Base-by-base conservation (phyloP, 768 basidiomycete species). In the Tulasnella sp. region DNA sequence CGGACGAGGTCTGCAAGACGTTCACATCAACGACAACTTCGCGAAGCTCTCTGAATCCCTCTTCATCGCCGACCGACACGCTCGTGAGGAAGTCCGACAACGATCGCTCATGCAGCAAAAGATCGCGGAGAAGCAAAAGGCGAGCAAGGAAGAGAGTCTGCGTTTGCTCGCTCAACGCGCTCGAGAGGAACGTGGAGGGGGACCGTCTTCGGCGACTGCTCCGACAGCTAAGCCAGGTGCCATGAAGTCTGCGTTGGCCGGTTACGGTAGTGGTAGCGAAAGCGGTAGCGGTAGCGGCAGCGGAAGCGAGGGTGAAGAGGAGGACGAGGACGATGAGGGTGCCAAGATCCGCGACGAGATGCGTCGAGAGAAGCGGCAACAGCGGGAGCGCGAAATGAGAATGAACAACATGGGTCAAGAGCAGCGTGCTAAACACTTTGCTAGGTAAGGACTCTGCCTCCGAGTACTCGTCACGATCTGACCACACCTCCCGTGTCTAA, bases 381-480 rank as follows among this genome's bases (percentile, higher is more conserved):
- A 98, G 79, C 88, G 96, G 34, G 95, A 98, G 82, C 88, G 95
- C 44, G 96, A 99, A 81, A 88, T 99, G 91, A 86, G 97, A 73
- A 96, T 98, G 94, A 94, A 86, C 81, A 97, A 98, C 78, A 99
- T 99, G 97, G 97, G 97, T 32, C 87, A 90, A 34, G 97, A 98
- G 81, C 93, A 95, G 78, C 86, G 97, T 17, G 95, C 96, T 41
- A 97, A 97, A 83, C 89, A 92, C 86, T 83, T 98, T 74, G 95
- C 96, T 22, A 88, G 92, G 83, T 83, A 72, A 70, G 81, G 12
- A 5, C 19, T 29, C 74, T 44, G 9, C 32, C 52, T 62, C 62
- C 69, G 34, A 8, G 22, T 12, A 17, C 35, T 19, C n/a, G n/a
- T n/a, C n/a, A n/a, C n/a, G n/a, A n/a, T n/a, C n/a, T n/a, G n/a